Percentiles rank a stretch among this genome's conserved stretches.
Evolutionary conservation across 169 alveolate genomes (phyloP).

Genomic region (Theileria sp.): DNA sequence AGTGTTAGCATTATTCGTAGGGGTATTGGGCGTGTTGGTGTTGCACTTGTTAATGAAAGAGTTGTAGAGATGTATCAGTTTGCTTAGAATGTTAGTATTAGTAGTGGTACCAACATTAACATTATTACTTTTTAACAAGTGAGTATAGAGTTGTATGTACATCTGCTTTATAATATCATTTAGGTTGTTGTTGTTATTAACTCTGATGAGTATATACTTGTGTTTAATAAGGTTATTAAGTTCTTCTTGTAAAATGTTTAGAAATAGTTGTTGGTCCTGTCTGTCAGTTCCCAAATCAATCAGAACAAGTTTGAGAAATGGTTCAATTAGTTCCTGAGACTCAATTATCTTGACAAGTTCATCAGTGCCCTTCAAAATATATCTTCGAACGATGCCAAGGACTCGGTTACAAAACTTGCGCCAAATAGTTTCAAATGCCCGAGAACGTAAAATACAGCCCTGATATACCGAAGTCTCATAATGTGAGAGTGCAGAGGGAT

Average conservation of each 20-base stretch:
- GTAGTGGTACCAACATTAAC: not conserved
- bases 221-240: not conserved
- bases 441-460: constrained; percentile 38
- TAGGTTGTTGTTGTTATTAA: not conserved
- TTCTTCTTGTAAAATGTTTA: constrained; percentile 23
- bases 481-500: not conserved
- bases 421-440: constrained; percentile 55
- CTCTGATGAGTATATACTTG: constrained; percentile 25
- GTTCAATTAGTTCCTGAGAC: not conserved
- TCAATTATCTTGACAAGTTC: constrained; percentile 21
- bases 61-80: constrained; percentile 21
- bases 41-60: not conserved
- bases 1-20: no score
- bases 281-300: constrained; percentile 32
- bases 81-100: constrained; percentile 5
- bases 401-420: constrained; percentile 35
- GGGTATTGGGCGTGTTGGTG: not conserved
- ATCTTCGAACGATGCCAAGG: constrained; percentile 21
- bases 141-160: not conserved
- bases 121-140: not conserved
- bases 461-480: constrained; percentile 56
- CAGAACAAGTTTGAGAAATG: constrained; percentile 37
- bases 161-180: constrained; percentile 1
- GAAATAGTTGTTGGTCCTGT: constrained; percentile 32
- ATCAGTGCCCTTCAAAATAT: constrained; percentile 20